Evolutionary conservation across 2,329 filamentous ascomycete species (phyloP).

Genomic region (Penicillium occitanis): DNA sequence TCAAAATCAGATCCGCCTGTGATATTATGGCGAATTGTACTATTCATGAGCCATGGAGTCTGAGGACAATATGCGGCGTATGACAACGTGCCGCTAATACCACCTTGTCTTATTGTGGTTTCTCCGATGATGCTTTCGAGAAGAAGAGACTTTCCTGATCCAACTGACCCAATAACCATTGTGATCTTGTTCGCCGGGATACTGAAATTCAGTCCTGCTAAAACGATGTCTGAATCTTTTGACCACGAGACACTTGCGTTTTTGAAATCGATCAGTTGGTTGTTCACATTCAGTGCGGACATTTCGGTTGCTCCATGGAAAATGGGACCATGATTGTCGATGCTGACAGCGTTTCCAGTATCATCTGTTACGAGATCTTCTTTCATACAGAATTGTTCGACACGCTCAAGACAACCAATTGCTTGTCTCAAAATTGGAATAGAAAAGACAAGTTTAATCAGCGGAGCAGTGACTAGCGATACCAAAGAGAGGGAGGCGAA

Average conservation of each 20-base stretch:
- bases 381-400: conserved; percentile 37
- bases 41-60: conserved; percentile 32
- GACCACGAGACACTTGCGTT: conserved; percentile 30
- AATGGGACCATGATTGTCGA: background rate
- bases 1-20: conserved; percentile 30
- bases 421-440: conserved; percentile 39
- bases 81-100: background rate
- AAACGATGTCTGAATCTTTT: conserved; percentile 29
- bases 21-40: conserved; percentile 35
- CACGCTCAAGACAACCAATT: conserved; percentile 42
- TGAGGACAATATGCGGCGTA: conserved; percentile 40
- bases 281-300: background rate
- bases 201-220: conserved; percentile 43
- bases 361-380: conserved; percentile 10
- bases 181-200: conserved; percentile 47
- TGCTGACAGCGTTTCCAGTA: background rate
- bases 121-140: conserved; percentile 50
- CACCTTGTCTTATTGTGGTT: conserved; percentile 27
- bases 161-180: conserved; percentile 53
- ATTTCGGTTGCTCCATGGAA: conserved; percentile 5
- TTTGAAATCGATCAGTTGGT: conserved; percentile 30
- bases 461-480: conserved; percentile 26
- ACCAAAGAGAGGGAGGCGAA: conserved; percentile 31
- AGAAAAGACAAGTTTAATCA: conserved; percentile 26
- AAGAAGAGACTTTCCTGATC: conserved; percentile 55